A percentile compares a stretch with the other conserved stretches of the same genome.
Evolutionary conservation across 352 stramenopile genomes (phyloP).

Genomic region (Hyphochytrium catenoides): DNA sequence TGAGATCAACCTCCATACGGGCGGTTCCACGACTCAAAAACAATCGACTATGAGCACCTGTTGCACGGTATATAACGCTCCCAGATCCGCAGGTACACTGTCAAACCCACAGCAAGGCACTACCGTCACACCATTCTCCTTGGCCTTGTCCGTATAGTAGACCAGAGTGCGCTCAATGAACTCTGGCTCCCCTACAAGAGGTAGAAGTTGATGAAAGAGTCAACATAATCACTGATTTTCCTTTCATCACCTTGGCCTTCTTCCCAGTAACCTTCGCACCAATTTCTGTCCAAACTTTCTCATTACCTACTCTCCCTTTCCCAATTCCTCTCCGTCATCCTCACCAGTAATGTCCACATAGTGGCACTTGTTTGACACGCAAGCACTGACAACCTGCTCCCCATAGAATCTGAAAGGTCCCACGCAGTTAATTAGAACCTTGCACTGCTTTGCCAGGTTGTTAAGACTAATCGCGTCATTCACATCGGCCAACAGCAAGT

Average conservation of each 20-base stretch:
- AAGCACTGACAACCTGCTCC: slow-evolving; percentile 2
- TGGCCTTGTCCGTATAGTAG: slow-evolving; percentile 3
- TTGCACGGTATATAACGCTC: slow-evolving; percentile 2
- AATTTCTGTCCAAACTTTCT: too few species aligned
- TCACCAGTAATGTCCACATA: slow-evolving; percentile 7
- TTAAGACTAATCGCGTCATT: not conserved
- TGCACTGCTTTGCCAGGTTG: not conserved
- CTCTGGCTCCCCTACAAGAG: slow-evolving; percentile 5
- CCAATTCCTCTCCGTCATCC: too few species aligned
- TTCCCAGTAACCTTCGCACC: too few species aligned
- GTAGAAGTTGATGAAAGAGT: too few species aligned
- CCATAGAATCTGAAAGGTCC: slow-evolving; percentile 4
- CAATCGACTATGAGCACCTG: slow-evolving; percentile 1
- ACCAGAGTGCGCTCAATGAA: slow-evolving; percentile 7
- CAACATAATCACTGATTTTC: too few species aligned
- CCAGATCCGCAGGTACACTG: slow-evolving; percentile 3
- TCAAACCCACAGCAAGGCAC: slow-evolving; percentile 6
- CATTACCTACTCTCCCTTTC: too few species aligned
- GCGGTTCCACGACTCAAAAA: slow-evolving; percentile 4
- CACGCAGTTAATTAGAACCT: slow-evolving; percentile 5
- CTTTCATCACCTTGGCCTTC: too few species aligned
- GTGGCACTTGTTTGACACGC: slow-evolving; percentile 1
- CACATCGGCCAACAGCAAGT: slow-evolving; percentile 1
- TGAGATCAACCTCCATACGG: too few species aligned
- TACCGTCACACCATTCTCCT: slow-evolving; percentile 1